Base-by-base conservation (phyloP, 2,329 filamentous ascomycete genomes). In the Sclerotinia subarctica region DNA sequence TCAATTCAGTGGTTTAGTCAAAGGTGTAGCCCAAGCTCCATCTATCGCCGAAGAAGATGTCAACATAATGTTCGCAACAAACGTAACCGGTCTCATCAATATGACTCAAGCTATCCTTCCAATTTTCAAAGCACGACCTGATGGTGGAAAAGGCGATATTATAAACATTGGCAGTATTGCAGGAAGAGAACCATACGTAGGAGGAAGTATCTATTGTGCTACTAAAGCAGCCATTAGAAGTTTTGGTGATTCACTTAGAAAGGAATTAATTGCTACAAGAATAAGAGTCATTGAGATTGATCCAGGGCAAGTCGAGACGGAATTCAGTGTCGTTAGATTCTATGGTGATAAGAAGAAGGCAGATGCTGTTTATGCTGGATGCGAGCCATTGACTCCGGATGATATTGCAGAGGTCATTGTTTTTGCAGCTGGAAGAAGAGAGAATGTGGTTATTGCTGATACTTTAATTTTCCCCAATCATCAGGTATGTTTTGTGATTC, bases 161-260 rank as follows among this genome's bases (percentile, higher is more conserved):
- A 96, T 99, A 82, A 98, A 97, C 77, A 88, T 97, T 76, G 94
- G 94, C 70, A 93, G 90, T 73, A 94, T 97, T 76, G 94, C 94
- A n/a, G 94, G 93, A 42, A 86, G 93, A 56, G 93, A 96, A 74
- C 86, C 92, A 15, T 97, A 97, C 78, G 83, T 88, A 1, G 92
- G 93, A 62, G 94, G 94, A 38, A 88, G 89, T 78, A 96, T 97
- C 77, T 97, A 97, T 84, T 97, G 94, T 79, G 92, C 93, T 0
- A 94, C 91, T 69, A 97, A 97, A 81, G 92, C 93, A 26, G 94
- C 94, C 1, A 90, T 97, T 67, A 87, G 90, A 74, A 90, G 85
- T 73, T 97, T 96, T 80, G 93, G 92, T 0, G 93, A 96, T 68
- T 85, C 90, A 15, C 80, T 97, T 77, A 85, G 94, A 73, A 92